Evolutionary conservation across 345 rosid genomes (phyloP).

Genomic region (Trapa incisa): DNA sequence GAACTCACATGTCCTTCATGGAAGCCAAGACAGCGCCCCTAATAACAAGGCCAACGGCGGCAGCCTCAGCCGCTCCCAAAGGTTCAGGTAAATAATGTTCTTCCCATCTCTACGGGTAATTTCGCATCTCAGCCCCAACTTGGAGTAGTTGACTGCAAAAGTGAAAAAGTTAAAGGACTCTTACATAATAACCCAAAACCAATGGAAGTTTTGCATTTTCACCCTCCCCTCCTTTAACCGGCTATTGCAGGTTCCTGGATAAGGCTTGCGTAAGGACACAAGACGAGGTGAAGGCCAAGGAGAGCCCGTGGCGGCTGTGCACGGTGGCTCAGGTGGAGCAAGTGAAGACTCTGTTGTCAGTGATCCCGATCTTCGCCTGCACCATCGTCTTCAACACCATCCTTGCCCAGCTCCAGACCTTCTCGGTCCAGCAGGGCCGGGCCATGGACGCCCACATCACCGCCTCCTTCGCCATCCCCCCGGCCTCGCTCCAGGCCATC

Average conservation of each 20-base stretch:
- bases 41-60: constrained; percentile 11
- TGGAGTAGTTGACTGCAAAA: no score
- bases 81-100: constrained; percentile 38
- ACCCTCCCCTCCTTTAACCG: no score
- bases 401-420: constrained; percentile 93
- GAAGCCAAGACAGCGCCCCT: constrained; percentile 26
- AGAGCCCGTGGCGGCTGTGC: constrained; percentile 88
- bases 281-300: constrained; percentile 36
- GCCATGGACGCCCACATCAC: constrained; percentile 64
- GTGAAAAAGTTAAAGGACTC: no score
- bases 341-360: constrained; percentile 68
- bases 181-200: no score
- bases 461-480: constrained; percentile 65
- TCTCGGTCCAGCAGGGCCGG: constrained; percentile 90
- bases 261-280: constrained; percentile 73
- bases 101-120: no score
- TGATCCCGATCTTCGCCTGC: constrained; percentile 77
- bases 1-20: constrained; percentile 8
- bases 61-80: constrained; percentile 36
- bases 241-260: constrained; percentile 53
- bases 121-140: no score
- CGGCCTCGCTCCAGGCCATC: constrained; percentile 92
- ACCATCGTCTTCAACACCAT: constrained; percentile 88
- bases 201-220: no score
- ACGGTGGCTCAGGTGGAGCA: constrained; percentile 72